phyloP scores from a whole-genome alignment of 768 basidiomycete species.

The Podaxis sp. region DNA sequence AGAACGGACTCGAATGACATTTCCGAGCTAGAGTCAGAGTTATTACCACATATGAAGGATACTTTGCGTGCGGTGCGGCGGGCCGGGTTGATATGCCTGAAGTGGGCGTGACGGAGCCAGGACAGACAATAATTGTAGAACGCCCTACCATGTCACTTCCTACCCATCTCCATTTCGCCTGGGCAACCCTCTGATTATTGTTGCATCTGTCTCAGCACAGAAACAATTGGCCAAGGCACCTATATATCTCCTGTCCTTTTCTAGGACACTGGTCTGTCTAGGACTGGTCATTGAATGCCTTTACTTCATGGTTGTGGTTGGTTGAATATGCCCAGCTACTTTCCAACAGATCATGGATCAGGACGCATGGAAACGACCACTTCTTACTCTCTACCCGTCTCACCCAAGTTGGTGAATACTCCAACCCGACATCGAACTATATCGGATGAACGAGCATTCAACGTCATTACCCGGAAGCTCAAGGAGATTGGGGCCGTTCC shows the following conservation, averaged over 20 bases:
- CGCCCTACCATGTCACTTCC: neutral
- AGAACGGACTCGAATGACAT: constrained; percentile 27
- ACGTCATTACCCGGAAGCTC: constrained; percentile 19
- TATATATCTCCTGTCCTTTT: constrained; percentile 3
- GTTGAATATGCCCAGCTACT: constrained; percentile 6
- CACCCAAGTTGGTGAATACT: neutral
- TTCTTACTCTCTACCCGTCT: neutral
- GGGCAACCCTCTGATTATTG: constrained; percentile 6
- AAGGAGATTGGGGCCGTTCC: constrained; percentile 23
- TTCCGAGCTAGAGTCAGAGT: neutral
- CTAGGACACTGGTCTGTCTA: neutral
- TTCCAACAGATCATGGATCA: neutral
- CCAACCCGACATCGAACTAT: neutral
- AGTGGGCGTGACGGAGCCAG: neutral
- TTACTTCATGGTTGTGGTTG: constrained; percentile 3
- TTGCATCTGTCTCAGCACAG: neutral
- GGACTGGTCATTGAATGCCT: neutral
- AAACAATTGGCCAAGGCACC: neutral
- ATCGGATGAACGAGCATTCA: constrained; percentile 18
- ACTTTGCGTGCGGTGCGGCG: neutral
- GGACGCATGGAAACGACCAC: neutral
- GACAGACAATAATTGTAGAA: neutral
- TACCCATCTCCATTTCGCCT: constrained; percentile 1
- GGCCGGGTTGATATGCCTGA: neutral
- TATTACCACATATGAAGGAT: neutral